Conservation (phyloP, 1,284 basidiomycete species). For the Microstroma glucosiphilum region DNA sequence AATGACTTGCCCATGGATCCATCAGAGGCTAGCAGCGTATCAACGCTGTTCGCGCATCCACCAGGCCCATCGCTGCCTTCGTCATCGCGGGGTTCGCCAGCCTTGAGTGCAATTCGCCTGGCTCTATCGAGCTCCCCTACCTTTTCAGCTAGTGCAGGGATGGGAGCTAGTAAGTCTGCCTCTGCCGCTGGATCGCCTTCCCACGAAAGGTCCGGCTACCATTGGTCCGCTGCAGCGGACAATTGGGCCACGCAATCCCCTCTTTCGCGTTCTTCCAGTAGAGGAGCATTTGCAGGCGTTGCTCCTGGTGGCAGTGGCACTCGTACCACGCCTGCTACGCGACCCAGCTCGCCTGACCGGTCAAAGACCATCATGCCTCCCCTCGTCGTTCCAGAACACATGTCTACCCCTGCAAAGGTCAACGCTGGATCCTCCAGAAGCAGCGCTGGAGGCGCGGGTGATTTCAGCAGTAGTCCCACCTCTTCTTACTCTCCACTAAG, state of each 20-base stretch:
- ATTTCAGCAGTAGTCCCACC: conserved; percentile 11
- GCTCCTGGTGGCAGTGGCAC: neutral
- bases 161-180: conserved; percentile 14
- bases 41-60: conserved; percentile 40
- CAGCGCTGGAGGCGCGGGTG: conserved; percentile 11
- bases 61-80: conserved; percentile 20
- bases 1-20: conserved; percentile 44
- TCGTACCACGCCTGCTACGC: neutral
- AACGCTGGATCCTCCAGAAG: neutral
- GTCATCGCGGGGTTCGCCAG: neutral
- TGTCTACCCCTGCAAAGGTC: neutral
- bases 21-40: conserved; percentile 30
- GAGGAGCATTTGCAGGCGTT: neutral
- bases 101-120: neutral
- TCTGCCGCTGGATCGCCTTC: conserved; percentile 16
- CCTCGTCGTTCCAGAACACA: neutral
- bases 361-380: neutral
- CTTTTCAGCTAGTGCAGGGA: conserved; percentile 4
- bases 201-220: neutral
- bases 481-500: neutral
- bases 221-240: neutral
- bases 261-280: too few species aligned
- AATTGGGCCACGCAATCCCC: neutral
- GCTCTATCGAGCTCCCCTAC: conserved; percentile 15
- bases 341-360: conserved; percentile 6